A percentile compares a stretch with the other conserved stretches of the same genome.
Evolutionary conservation across 371 early-diverging fungal species (phyloP).

Genomic region (Sporodiniella umbellata): DNA sequence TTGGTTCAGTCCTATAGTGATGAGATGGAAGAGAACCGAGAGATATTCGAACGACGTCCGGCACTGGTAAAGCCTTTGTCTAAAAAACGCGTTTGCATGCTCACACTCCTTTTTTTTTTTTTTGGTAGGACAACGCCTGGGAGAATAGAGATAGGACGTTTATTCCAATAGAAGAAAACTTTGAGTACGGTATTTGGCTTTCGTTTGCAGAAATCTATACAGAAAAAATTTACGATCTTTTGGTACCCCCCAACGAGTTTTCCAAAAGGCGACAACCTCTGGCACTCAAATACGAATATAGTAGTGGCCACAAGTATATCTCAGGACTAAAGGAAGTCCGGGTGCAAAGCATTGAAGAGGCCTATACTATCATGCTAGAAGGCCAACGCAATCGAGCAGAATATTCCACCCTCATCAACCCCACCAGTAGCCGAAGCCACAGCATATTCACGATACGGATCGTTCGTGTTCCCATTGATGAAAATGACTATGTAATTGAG

Average conservation of each 20-base stretch:
- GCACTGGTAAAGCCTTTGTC: background rate
- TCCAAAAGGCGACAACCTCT: constrained; percentile 39
- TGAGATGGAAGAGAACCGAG: constrained; percentile 32
- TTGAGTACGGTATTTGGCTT: constrained; percentile 68
- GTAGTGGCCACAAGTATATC: constrained; percentile 56
- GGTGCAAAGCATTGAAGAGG: constrained; percentile 56
- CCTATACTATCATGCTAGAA: constrained; percentile 51
- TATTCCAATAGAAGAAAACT: constrained; percentile 38
- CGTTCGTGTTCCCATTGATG: constrained; percentile 52
- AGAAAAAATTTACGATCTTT: constrained; percentile 79
- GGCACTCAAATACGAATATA: constrained; percentile 52
- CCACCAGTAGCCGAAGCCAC: constrained; percentile 66
- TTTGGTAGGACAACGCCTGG: background rate
- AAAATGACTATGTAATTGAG: constrained; percentile 44
- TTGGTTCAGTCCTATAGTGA: constrained; percentile 30
- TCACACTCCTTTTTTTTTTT: background rate
- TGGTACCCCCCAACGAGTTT: constrained; percentile 35
- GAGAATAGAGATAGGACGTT: background rate
- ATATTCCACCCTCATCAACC: constrained; percentile 60
- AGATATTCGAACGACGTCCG: constrained; percentile 11
- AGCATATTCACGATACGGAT: constrained; percentile 72
- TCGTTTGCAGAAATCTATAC: constrained; percentile 83
- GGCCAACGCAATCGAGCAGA: constrained; percentile 64
- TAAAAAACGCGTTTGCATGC: background rate
- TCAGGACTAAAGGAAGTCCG: constrained; percentile 52